phyloP scores from a whole-genome alignment of 2,329 filamentous ascomycete genomes.

The Fusarium torulosum region DNA sequence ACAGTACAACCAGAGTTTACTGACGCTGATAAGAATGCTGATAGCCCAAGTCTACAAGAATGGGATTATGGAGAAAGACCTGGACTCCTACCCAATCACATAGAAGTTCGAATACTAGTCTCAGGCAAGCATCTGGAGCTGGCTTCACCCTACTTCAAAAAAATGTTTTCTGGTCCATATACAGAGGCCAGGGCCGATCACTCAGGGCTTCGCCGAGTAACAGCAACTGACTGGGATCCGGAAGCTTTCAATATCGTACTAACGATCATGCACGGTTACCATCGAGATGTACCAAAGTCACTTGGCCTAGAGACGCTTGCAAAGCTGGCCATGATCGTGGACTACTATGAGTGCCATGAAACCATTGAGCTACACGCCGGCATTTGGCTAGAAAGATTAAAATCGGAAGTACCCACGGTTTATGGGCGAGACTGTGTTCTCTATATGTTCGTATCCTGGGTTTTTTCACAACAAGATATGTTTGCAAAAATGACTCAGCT shows the following conservation, averaged over 20 bases:
- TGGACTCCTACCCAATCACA: fast-evolving
- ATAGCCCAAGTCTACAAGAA: fast-evolving
- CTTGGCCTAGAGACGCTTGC: slow-evolving; percentile 41
- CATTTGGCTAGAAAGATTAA: slow-evolving; percentile 25
- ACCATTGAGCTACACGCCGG: neutral
- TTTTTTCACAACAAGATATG: slow-evolving; percentile 9
- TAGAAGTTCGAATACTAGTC: neutral
- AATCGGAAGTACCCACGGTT: fast-evolving
- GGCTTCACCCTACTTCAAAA: slow-evolving; percentile 11
- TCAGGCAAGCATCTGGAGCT: slow-evolving; percentile 13
- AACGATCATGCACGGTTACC: slow-evolving; percentile 44
- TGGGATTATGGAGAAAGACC: neutral
- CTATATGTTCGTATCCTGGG: slow-evolving; percentile 28
- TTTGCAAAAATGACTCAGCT: slow-evolving; percentile 22
- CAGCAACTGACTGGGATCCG: slow-evolving; percentile 37
- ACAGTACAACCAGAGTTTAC: fast-evolving
- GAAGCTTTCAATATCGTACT: slow-evolving; percentile 44
- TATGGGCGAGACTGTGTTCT: slow-evolving; percentile 22
- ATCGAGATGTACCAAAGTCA: slow-evolving; percentile 29
- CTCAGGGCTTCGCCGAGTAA: neutral
- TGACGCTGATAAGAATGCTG: fast-evolving
- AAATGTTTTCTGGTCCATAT: slow-evolving; percentile 8
- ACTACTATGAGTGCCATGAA: slow-evolving; percentile 48
- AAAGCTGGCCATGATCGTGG: slow-evolving; percentile 44
- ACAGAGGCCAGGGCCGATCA: fast-evolving